Percentiles rank a stretch among this genome's conserved stretches.
Evolutionary conservation across 306 rosid genomes (phyloP).

Genomic region (Abrus pulchellus): DNA sequence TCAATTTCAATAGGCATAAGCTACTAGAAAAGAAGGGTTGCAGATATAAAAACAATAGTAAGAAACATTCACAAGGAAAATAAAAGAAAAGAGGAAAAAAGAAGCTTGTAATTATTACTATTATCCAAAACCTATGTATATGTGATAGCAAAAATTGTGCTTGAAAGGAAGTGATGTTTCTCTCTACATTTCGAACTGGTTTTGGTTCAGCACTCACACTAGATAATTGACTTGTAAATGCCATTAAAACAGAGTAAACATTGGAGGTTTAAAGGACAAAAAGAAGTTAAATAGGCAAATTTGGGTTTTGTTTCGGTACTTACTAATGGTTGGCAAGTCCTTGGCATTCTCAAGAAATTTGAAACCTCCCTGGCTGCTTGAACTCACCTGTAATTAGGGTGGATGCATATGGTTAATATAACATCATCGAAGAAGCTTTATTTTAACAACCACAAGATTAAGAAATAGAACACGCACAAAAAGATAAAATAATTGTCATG

Average conservation of each 20-base stretch:
- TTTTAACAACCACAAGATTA: constrained; percentile 45
- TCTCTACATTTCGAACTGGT: constrained; percentile 4
- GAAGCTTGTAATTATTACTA: background rate
- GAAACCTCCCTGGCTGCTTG: constrained; percentile 63
- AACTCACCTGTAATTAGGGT: constrained; percentile 67
- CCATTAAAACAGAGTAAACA: constrained; percentile 8
- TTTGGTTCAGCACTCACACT: constrained; percentile 1
- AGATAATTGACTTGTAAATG: background rate
- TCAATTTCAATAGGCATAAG: constrained; percentile 27
- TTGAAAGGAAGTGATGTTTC: background rate
- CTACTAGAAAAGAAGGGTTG: background rate
- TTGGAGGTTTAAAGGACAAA: background rate
- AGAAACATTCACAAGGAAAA: constrained; percentile 33
- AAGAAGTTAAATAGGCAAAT: constrained; percentile 9
- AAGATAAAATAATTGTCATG: background rate
- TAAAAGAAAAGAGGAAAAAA: background rate
- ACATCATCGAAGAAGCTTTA: background rate
- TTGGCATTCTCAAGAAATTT: constrained; percentile 87
- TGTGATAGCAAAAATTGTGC: background rate
- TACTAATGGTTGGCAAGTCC: constrained; percentile 89
- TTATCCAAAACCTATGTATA: background rate
- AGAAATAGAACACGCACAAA: constrained; percentile 1
- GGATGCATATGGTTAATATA: constrained; percentile 21
- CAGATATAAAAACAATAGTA: background rate
- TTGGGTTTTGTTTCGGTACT: constrained; percentile 51